Conservation (phyloP, 306 rosid genomes). For the Medicago lupulina region DNA sequence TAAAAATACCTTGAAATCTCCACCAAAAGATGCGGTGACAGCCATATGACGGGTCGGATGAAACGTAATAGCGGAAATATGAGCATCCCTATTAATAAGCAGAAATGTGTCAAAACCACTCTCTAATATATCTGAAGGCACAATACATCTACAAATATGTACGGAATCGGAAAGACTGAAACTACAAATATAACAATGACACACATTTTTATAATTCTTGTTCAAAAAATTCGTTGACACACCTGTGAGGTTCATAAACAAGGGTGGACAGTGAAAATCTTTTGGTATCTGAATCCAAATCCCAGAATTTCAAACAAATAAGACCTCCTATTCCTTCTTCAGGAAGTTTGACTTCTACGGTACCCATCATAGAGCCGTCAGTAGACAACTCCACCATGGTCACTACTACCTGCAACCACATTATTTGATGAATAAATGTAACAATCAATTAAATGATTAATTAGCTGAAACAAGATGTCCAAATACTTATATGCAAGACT, state of each 20-base stretch:
- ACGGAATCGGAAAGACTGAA: constrained; percentile 1
- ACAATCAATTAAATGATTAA: not conserved
- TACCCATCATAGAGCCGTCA: constrained; percentile 90
- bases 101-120: constrained; percentile 26
- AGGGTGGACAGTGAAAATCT: constrained; percentile 74
- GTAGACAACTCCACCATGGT: constrained; percentile 68
- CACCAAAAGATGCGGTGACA: constrained; percentile 85
- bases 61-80: constrained; percentile 75
- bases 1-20: constrained; percentile 88
- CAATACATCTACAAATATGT: constrained; percentile 4
- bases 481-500: constrained; percentile 10
- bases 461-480: too few species aligned
- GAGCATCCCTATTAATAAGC: constrained; percentile 70
- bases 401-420: constrained; percentile 66
- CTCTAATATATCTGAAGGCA: constrained; percentile 27
- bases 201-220: not conserved
- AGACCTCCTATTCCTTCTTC: constrained; percentile 90
- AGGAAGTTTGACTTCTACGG: constrained; percentile 80
- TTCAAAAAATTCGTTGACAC: constrained; percentile 35
- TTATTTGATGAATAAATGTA: constrained; percentile 40
- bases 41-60: constrained; percentile 80
- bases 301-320: constrained; percentile 91
- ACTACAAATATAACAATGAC: not conserved
- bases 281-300: constrained; percentile 63
- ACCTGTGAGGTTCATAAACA: constrained; percentile 97